Evolutionary conservation across 306 rosid species (phyloP), one percentile per base, ranked within the genome.

Genomic region (Purshia tridentata): DNA sequence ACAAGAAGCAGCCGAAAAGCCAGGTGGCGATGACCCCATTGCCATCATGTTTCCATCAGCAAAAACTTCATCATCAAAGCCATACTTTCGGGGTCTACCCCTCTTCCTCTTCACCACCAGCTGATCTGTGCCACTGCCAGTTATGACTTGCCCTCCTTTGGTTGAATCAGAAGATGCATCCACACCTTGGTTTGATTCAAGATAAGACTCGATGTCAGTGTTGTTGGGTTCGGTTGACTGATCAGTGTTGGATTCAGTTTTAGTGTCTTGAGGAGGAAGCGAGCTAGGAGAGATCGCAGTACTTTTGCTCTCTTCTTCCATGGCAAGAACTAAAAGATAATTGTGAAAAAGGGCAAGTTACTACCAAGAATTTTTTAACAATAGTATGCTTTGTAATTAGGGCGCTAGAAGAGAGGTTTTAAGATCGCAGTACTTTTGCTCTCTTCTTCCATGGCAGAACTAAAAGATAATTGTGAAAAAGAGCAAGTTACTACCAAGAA

Each of bases 81-180:
- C 60, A 12, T 74, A 3, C 70, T 88, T 88, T 10, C 83, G 69
- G 11, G 94, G 90, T 49, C 88, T 84, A 16, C 89, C 92, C 19
- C 89, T 77, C 5, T 66, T 79, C 77, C 73, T 83, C 69, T 80
- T 82, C 70, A 8, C 56, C 16, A 19, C 54, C 13, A 6, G 12
- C 16, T 9, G n/a, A n/a, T n/a, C 52, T 35, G 48, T 44, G 6
- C 67, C 50, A 35, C 39, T 44, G 6, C 67, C 50, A 35, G 44
- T 41, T 40, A 1, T 10, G 42, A 8, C 55, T 15, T 1, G 69
- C 18, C 2, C 14, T 22, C 19, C 44, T n/a, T 18, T 29, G 57
- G 51, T 8, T 5, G 54, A n/a, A 13, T 37, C 41, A 0, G 18
- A 58, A 23, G 3, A 58, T 58, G 8, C 41, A 29, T 58, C 15